Evolutionary conservation across 2,329 filamentous ascomycete genomes (phyloP), one percentile per base, ranked within the genome.

Genomic region (Colletotrichum neosansevieriae): DNA sequence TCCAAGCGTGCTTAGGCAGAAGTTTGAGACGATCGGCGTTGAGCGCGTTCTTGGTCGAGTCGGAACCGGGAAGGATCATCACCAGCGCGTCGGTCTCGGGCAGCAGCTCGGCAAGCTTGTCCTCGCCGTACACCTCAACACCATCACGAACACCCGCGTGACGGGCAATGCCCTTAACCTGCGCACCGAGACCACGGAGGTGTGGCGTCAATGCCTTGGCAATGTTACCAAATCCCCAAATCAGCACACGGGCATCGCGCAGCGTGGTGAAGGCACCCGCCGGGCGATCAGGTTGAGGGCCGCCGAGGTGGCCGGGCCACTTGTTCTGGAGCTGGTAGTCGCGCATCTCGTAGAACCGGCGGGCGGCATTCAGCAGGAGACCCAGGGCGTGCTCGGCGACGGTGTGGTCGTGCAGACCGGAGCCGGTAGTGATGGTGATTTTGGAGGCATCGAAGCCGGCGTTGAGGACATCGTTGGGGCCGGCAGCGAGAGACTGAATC

Each of bases 141-240:
- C 88, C 89, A 65, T 86, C 77, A 53, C 89, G 81, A 13, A 91
- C 86, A 9, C 89, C 89, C 0, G 82, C 73, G 9, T 74, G 75
- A 12, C 89, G 81, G 12, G 89, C 89, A 1, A 91, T 76, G 58
- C 89, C 89, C 40, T 76, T 80, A 15, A 92, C 89, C 1, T 81
- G 79, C 11, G 89, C 86, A 24, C 89, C 89, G 44, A 89, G 82
- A 0, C 79, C 81, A 6, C 80, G 78, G 3, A 91, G 79, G 72
- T 82, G 81, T 21, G 88, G 88, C 5, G 85, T 80, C 42, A 91
- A 83, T 1, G 81, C 81, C 81, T 89, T 89, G 36, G 87, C 89
- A 59, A 91, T 91, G 77, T 90, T 91, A 63, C 89, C 89, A 73
- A 88, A 91, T 11, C 89, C 89, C 89, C 89, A 91, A 73, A 91